Percentiles rank a stretch among this genome's conserved stretches.
Conservation (phyloP, 2,329 filamentous ascomycete genomes). For the Reticulascus tulasneorum region DNA sequence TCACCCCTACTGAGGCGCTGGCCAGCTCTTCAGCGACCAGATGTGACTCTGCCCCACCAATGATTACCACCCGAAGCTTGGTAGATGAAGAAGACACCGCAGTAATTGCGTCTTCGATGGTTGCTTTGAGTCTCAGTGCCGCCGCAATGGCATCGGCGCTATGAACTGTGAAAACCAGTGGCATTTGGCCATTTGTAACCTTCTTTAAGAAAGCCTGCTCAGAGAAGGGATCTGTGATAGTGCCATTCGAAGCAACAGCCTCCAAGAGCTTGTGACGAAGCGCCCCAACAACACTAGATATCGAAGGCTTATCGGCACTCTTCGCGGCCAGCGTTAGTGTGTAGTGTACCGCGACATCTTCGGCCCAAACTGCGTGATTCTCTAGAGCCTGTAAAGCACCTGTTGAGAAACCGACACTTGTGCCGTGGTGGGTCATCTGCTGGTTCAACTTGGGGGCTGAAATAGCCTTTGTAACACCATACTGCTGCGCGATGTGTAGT, state of each 20-base stretch:
- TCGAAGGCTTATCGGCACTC: constrained; percentile 38
- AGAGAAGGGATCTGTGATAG: constrained; percentile 35
- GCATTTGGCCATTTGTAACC: constrained; percentile 49
- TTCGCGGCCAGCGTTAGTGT: constrained; percentile 48
- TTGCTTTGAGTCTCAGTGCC: constrained; percentile 53
- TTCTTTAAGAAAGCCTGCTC: constrained; percentile 47
- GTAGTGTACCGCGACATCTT: constrained; percentile 56
- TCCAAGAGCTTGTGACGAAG: constrained; percentile 52
- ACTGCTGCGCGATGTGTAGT: constrained; percentile 45
- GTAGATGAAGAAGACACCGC: constrained; percentile 10
- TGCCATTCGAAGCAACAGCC: constrained; percentile 38
- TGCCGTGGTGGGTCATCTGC: constrained; percentile 46
- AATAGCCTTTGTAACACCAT: constrained; percentile 56
- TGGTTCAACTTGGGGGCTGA: constrained; percentile 47
- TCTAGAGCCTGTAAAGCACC: constrained; percentile 42
- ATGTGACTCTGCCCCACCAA: constrained; percentile 61
- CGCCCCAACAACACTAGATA: constrained; percentile 49
- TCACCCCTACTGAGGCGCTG: constrained; percentile 51
- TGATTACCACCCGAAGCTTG: constrained; percentile 49
- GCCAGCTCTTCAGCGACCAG: constrained; percentile 57
- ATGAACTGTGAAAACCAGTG: constrained; percentile 56
- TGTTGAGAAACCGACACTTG: constrained; percentile 56
- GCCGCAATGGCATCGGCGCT: constrained; percentile 61
- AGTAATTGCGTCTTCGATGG: constrained; percentile 42
- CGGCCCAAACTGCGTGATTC: constrained; percentile 46